Evolutionary conservation across 495 filamentous ascomycete species (phyloP).

Genomic region (Penicillium argentinense): DNA sequence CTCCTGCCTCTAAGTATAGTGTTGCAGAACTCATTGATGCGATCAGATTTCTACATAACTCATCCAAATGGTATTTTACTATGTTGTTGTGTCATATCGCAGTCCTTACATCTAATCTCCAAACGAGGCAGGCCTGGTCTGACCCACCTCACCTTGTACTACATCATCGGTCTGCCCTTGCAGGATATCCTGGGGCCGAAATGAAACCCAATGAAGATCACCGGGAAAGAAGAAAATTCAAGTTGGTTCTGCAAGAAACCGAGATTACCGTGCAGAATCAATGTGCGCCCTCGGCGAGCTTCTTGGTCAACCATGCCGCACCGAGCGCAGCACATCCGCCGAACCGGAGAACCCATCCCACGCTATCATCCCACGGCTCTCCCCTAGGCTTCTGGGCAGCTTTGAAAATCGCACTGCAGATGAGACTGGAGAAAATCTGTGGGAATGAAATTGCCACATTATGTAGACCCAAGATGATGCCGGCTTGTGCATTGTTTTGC

Average conservation of each 20-base stretch:
- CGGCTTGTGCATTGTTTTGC: slow-evolving; percentile 61
- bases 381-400: slow-evolving; percentile 80
- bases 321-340: slow-evolving; percentile 75
- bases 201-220: neutral
- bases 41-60: no score
- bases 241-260: neutral
- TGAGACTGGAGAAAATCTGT: slow-evolving; percentile 82
- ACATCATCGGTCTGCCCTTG: slow-evolving; percentile 15
- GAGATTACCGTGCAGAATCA: slow-evolving; percentile 2
- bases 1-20: neutral
- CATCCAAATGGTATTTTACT: no score
- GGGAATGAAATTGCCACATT: slow-evolving; percentile 88
- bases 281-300: slow-evolving; percentile 38
- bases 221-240: no score
- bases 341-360: slow-evolving; percentile 79
- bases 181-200: neutral
- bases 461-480: slow-evolving; percentile 86
- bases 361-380: slow-evolving; percentile 77
- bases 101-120: no score
- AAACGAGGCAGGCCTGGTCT: neutral
- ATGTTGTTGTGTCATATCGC: no score
- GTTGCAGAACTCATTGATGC: no score
- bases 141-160: slow-evolving; percentile 11
- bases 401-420: slow-evolving; percentile 77
- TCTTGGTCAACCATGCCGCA: slow-evolving; percentile 65